Conservation (phyloP, 2,329 filamentous ascomycete species). For the Curvularia sp. region DNA sequence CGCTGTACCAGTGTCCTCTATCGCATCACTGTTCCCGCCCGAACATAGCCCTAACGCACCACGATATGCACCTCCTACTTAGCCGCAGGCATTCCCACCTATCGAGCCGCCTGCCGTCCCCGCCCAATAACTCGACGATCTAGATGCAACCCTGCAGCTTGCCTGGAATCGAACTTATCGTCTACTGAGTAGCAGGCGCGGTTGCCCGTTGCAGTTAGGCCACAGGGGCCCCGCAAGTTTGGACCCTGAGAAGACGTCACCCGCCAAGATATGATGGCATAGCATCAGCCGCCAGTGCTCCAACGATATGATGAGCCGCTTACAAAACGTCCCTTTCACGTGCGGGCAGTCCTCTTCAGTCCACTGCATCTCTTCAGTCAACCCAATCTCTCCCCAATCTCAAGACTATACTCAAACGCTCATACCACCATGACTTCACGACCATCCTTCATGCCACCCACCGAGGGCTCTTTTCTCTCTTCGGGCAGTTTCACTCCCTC, state of each 20-base stretch:
- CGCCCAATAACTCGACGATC: slow-evolving; percentile 5
- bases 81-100: slow-evolving; percentile 13
- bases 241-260: slow-evolving; percentile 26
- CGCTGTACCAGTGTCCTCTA: not conserved
- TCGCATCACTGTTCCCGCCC: slow-evolving; percentile 3
- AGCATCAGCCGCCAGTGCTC: slow-evolving; percentile 12
- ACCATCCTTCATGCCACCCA: slow-evolving; percentile 29
- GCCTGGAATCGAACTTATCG: slow-evolving; percentile 8
- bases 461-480: slow-evolving; percentile 27
- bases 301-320: slow-evolving; percentile 14
- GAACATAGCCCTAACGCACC: slow-evolving; percentile 3
- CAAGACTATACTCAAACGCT: not conserved
- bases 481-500: slow-evolving; percentile 38
- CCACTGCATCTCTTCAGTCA: not conserved
- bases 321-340: not conserved
- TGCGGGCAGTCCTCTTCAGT: not conserved
- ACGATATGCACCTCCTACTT: slow-evolving; percentile 7
- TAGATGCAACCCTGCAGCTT: slow-evolving; percentile 7
- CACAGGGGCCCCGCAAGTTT: slow-evolving; percentile 17
- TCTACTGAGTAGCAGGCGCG: slow-evolving; percentile 12
- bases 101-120: slow-evolving; percentile 3
- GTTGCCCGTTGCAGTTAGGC: slow-evolving; percentile 14
- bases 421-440: slow-evolving; percentile 28
- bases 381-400: not conserved
- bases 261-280: slow-evolving; percentile 25